Evolutionary conservation across 768 basidiomycete species (phyloP), one percentile per base, ranked within the genome.

Genomic region (Phallus indusiatus): DNA sequence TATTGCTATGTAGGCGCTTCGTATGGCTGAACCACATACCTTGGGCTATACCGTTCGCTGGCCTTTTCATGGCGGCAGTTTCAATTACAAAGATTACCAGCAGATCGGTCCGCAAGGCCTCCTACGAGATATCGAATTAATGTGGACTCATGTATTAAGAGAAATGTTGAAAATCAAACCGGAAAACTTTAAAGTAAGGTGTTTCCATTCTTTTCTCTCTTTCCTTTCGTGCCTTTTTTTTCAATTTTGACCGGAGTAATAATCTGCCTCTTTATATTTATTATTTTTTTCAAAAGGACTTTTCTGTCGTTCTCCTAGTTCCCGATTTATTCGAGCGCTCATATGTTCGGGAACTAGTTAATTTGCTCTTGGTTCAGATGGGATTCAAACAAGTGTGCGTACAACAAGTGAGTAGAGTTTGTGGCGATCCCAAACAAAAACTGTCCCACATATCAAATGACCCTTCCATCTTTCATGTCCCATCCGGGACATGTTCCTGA

Each of bases 331-430:
- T 89, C 66, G 90, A 95, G 58, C 80, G 90, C 55, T 69, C 78
- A 11, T 97, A 95, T 67, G 83, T 97, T 57, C 82, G 84, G 61
- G 86, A 88, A 59, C 75, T 94, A 65, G 77, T 83, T 7, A 80
- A 87, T 61, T 69, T 95, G 10, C 72, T 98, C 10, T 68, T 97
- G 35, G 72, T 81, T 24, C 78, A 79, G 1, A 84, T 99, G 79
- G 91, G 90, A 0, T 99, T 99, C 78, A 91, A 90, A 68, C 91
- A 96, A 70, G 72, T 97, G 34, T 93, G 89, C 65, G 83, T 88
- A 3, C 92, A 95, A 70, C 96, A 97, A 79, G 94, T 87, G 63
- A 61, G 75, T 55, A 42, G 3, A 22, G 1, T 6, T 17, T n/a
- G 2, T 60, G 28, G 28, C 20, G 16, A 17, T 5, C 17, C 34